These are phyloP conservation scores for Aspergillus floridensis DNA, from an alignment of 2,329 filamentous ascomycete genomes.

Conservation along the genomic window DNA sequence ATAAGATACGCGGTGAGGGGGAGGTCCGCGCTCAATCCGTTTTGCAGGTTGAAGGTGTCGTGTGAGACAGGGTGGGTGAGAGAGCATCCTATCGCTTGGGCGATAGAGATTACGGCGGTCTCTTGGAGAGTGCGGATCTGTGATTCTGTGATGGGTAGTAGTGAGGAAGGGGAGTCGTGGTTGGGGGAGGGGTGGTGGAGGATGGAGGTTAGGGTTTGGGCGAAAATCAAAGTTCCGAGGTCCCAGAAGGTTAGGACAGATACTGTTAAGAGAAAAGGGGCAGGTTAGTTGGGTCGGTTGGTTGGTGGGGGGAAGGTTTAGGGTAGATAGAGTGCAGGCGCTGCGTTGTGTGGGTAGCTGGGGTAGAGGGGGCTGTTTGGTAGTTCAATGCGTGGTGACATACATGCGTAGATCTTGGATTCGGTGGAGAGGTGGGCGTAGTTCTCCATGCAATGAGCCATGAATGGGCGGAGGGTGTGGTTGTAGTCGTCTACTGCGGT, in stretches of 20 bases:
- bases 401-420: background rate
- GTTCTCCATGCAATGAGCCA: too few species aligned
- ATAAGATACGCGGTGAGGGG: conserved; percentile 24
- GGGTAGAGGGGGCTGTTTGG: background rate
- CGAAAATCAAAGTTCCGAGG: conserved; percentile 19
- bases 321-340: conserved; percentile 11
- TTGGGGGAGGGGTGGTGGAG: background rate
- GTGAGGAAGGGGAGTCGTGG: background rate
- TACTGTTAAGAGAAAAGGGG: conserved; percentile 18
- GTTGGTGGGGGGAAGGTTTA: too few species aligned
- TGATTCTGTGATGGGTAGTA: background rate
- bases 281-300: conserved; percentile 10
- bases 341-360: background rate
- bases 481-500: too few species aligned
- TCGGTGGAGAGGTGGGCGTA: too few species aligned
- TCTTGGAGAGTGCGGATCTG: conserved; percentile 6
- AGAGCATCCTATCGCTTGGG: conserved; percentile 13
- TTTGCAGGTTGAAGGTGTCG: conserved; percentile 21
- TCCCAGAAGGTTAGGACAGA: conserved; percentile 22
- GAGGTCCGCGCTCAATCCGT: conserved; percentile 19
- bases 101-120: conserved; percentile 11
- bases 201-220: conserved; percentile 7
- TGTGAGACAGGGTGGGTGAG: conserved; percentile 12
- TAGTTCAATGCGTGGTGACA: background rate
- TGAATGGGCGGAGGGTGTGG: too few species aligned